Conservation (phyloP, 2,329 filamentous ascomycete genomes). For the Ophiostoma tasmaniense region DNA sequence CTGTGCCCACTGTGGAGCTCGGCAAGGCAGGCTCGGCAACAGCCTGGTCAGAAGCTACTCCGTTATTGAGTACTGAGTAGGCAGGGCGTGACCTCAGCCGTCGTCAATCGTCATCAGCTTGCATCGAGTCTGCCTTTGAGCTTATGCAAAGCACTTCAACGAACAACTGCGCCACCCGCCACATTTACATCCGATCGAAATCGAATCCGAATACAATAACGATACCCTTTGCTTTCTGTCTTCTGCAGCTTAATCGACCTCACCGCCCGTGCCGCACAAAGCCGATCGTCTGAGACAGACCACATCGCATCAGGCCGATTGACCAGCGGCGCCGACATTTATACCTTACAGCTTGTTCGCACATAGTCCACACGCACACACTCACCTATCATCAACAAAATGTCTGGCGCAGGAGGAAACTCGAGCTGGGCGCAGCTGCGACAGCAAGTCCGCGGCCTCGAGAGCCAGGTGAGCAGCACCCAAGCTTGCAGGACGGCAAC, state of each 20-base stretch:
- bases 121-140: neutral
- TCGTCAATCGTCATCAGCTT: slow-evolving; percentile 1
- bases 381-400: neutral
- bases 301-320: neutral
- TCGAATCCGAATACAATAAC: neutral
- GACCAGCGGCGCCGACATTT: neutral
- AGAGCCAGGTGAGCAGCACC: slow-evolving; percentile 62
- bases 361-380: neutral
- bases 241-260: neutral
- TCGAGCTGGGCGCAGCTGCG: slow-evolving; percentile 87
- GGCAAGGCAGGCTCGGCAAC: neutral
- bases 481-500: neutral
- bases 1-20: neutral
- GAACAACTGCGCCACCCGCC: neutral
- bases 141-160: neutral
- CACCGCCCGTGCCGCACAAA: neutral
- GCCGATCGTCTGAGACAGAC: neutral
- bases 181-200: neutral
- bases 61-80: no score
- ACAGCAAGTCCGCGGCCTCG: slow-evolving; percentile 79
- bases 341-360: neutral
- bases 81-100: slow-evolving; percentile 1
- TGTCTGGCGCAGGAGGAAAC: slow-evolving; percentile 21
- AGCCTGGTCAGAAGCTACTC: slow-evolving; percentile 1
- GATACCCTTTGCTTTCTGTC: neutral